Percentiles rank a stretch among this genome's conserved stretches.
Evolutionary conservation across 176 grass and related monocot genomes (phyloP).

Genomic region (Hordeum marinum): DNA sequence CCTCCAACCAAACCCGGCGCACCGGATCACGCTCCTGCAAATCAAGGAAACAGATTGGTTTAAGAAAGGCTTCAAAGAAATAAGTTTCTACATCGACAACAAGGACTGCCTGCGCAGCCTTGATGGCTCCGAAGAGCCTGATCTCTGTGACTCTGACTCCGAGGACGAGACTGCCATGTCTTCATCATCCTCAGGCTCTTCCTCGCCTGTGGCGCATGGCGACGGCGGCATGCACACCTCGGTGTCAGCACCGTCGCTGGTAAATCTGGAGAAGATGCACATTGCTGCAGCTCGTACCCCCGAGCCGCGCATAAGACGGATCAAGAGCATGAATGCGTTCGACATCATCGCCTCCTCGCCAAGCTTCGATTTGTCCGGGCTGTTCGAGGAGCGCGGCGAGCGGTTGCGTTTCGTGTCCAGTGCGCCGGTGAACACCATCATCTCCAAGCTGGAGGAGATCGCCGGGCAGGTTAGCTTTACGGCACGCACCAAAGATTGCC

Average conservation of each 20-base stretch:
- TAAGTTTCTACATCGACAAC: constrained; percentile 52
- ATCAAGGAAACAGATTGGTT: constrained; percentile 59
- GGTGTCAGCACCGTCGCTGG: constrained; percentile 36
- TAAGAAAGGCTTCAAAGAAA: constrained; percentile 46
- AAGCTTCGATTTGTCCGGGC: constrained; percentile 55
- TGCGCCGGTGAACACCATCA: constrained; percentile 34
- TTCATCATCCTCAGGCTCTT: not conserved
- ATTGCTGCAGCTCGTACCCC: not conserved
- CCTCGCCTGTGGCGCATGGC: not conserved
- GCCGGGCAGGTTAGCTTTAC: constrained; percentile 41
- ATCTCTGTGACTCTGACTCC: not conserved
- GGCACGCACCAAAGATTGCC: constrained; percentile 41
- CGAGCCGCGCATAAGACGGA: constrained; percentile 20
- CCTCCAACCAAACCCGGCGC: constrained; percentile 24
- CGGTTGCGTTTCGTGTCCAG: constrained; percentile 43
- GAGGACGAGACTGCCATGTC: constrained; percentile 5
- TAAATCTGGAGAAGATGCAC: not conserved
- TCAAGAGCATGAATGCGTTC: constrained; percentile 60
- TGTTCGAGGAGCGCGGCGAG: constrained; percentile 64
- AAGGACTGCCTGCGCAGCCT: constrained; percentile 34
- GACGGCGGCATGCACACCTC: constrained; percentile 27
- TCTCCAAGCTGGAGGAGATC: constrained; percentile 61
- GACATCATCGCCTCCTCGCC: constrained; percentile 61
- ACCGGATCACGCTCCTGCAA: constrained; percentile 36
- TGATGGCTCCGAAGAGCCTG: constrained; percentile 9